Evolutionary conservation across 2,329 filamentous ascomycete genomes (phyloP).

Genomic region (Akanthomyces muscarius): DNA sequence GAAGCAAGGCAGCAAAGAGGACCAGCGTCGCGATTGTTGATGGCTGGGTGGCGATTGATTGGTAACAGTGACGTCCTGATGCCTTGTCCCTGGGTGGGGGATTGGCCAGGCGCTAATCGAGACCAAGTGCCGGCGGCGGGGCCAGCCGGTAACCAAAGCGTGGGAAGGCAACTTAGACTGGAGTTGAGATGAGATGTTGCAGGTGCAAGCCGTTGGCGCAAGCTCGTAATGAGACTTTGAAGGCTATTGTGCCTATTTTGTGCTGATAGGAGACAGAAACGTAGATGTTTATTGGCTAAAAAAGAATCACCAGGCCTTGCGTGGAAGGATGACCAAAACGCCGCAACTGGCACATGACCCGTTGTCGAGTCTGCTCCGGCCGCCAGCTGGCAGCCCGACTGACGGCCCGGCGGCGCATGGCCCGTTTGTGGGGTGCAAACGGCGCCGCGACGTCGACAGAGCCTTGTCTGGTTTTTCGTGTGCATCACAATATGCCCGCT

Average conservation of each 20-base stretch:
- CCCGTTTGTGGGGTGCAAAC: slow-evolving; percentile 1
- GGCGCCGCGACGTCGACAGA: background rate
- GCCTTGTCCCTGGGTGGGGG: background rate
- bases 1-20: background rate
- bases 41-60: slow-evolving; percentile 11
- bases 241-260: background rate
- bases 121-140: background rate
- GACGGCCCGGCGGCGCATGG: slow-evolving; percentile 3
- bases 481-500: background rate
- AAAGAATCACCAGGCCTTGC: background rate
- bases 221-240: background rate
- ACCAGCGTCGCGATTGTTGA: slow-evolving; percentile 1
- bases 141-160: background rate
- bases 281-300: background rate
- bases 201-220: background rate
- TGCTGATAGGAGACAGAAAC: background rate
- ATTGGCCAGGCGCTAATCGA: background rate
- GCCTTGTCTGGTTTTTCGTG: background rate
- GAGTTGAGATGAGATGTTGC: background rate
- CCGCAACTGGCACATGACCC: slow-evolving; percentile 8
- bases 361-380: background rate
- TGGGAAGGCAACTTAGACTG: background rate
- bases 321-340: slow-evolving; percentile 5
- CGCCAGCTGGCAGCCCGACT: slow-evolving; percentile 13
- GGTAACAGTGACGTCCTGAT: slow-evolving; percentile 12